Base-by-base conservation (phyloP, 148 eudicot genomes). In the Arctostaphylos glauca region DNA sequence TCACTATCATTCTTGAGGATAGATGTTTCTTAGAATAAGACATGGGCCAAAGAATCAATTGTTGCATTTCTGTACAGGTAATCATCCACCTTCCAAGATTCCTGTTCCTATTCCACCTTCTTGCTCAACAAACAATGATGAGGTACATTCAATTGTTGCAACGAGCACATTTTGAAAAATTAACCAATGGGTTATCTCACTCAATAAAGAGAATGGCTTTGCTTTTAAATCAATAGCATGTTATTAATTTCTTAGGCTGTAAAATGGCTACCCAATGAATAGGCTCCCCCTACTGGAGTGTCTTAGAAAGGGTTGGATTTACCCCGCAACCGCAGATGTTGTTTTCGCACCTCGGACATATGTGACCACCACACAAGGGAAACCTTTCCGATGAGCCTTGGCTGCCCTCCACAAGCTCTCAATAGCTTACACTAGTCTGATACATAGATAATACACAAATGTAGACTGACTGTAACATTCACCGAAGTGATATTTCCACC, bases 101-200 rank as follows among this genome's bases (percentile, higher is more conserved):
- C 99, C 99, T 81, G 87, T 93, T 85, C 96, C 99, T 70, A 81
- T 96, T 83, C 95, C 93, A 58, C 90, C 88, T 73, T 89, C 95
- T 79, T 87, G 78, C 46, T 79, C 79, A 41, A 74, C 74, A 55
- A 88, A 86, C 88, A 89, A 80, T 82, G 87, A 87, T 55, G 91
- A 94, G 99, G 99, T 95, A 83, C 78, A 70, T 83, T 79, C n/a
- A n/a, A n/a, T n/a, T 62, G 38, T 62, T 62, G 68, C 38, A 62
- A 38, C 31, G n/a, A 31, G 31, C 67, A 60, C 31, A 2, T 60
- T 6, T 47, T 15, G n/a, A 21, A 74, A 46, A 74, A 14, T 3
- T 49, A 49, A 9, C 13, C 52, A 47, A 12, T 50, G 21, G 13
- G 58, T 75, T 25, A 75, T 25, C 21, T 23, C 31, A 5, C 44